phyloP scores from a whole-genome alignment of 2,329 filamentous ascomycete species.

The Plectosphaerella plurivora region DNA sequence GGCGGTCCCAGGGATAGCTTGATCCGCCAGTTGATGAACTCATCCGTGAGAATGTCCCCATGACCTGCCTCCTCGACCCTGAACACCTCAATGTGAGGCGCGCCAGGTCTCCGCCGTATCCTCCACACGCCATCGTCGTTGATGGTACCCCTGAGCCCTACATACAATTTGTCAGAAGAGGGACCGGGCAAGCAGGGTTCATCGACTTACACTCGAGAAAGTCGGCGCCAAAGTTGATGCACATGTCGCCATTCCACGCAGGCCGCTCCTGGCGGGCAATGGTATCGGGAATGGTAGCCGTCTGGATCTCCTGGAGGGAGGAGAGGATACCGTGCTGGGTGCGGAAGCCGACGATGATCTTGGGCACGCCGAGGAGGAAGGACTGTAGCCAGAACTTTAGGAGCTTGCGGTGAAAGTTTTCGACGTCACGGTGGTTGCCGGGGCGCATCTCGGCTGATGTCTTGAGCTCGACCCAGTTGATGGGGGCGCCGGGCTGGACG shows the following conservation, averaged over 20 bases:
- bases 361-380: conserved; percentile 88
- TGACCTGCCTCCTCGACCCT: conserved; percentile 70
- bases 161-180: not conserved
- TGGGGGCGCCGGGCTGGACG: conserved; percentile 55
- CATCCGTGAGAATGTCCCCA: conserved; percentile 69
- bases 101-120: conserved; percentile 62
- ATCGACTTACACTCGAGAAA: conserved; percentile 68
- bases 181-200: not conserved
- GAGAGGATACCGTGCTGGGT: conserved; percentile 67
- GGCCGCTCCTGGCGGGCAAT: conserved; percentile 62
- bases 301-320: conserved; percentile 73
- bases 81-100: conserved; percentile 66
- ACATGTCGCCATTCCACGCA: conserved; percentile 88
- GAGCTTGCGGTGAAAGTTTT: conserved; percentile 82
- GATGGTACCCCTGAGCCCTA: conserved; percentile 60
- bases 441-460: conserved; percentile 68
- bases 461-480: conserved; percentile 94
- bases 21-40: conserved; percentile 73
- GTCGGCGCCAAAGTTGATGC: conserved; percentile 80
- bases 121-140: conserved; percentile 76
- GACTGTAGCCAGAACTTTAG: conserved; percentile 97
- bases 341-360: conserved; percentile 86
- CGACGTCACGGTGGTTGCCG: conserved; percentile 58
- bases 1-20: conserved; percentile 36
- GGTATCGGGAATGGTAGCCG: conserved; percentile 69